These are phyloP conservation scores for Claviceps sorghi DNA, from an alignment of 2,329 filamentous ascomycete species.

Conservation along the genomic window DNA sequence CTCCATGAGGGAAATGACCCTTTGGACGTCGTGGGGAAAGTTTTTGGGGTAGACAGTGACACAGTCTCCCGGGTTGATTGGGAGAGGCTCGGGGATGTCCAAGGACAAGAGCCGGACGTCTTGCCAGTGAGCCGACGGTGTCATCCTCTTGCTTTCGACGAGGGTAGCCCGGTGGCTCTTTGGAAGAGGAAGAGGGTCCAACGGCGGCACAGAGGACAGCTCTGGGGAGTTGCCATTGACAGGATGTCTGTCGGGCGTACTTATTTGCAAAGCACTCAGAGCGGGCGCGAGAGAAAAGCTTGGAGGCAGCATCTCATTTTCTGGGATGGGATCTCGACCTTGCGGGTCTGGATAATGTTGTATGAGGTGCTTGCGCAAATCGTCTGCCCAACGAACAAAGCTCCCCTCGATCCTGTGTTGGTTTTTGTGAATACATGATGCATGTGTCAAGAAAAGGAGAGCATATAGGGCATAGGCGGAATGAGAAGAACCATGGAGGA, in stretches of 20 bases:
- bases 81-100: conserved; percentile 16
- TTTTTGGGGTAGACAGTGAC: conserved; percentile 79
- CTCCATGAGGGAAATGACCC: conserved; percentile 61
- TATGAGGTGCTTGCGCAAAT: conserved; percentile 51
- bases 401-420: conserved; percentile 57
- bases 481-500: conserved; percentile 14
- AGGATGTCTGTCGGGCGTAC: neutral
- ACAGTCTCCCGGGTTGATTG: conserved; percentile 59
- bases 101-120: conserved; percentile 76
- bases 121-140: conserved; percentile 70
- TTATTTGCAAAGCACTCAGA: conserved; percentile 5
- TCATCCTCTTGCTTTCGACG: conserved; percentile 55
- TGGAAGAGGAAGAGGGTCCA: conserved; percentile 38
- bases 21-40: conserved; percentile 63
- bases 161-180: conserved; percentile 43
- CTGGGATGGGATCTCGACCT: conserved; percentile 55
- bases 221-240: conserved; percentile 7
- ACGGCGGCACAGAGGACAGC: conserved; percentile 14
- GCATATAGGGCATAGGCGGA: neutral
- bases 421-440: neutral
- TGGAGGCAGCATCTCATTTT: conserved; percentile 59
- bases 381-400: conserved; percentile 63
- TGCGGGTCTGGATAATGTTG: conserved; percentile 53
- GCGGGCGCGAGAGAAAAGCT: conserved; percentile 37
- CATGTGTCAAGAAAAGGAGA: neutral